phyloP scores from a whole-genome alignment of 129 eudicot genomes.

The Flaveria robusta region DNA sequence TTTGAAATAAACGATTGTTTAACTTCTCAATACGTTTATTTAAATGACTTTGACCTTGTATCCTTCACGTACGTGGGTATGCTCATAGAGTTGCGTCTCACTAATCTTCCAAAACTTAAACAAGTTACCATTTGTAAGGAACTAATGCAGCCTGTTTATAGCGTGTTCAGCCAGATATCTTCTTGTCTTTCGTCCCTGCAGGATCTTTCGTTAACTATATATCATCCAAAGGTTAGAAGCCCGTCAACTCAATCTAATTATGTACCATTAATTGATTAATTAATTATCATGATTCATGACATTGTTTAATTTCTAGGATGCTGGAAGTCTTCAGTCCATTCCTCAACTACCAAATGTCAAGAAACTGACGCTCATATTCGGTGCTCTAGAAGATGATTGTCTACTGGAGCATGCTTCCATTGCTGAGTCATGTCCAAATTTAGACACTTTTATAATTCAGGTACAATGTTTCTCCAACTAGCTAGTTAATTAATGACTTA shows the following conservation, averaged over 20 bases:
- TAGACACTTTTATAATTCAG: slow-evolving; percentile 38
- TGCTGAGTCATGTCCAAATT: slow-evolving; percentile 37
- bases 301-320: slow-evolving; percentile 18
- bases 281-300: background rate
- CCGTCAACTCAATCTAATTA: too few relatives aligned
- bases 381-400: slow-evolving; percentile 40
- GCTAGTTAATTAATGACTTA: too few relatives aligned
- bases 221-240: slow-evolving; percentile 39
- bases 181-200: slow-evolving; percentile 35
- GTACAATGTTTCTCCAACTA: too few relatives aligned
- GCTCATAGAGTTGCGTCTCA: slow-evolving; percentile 17
- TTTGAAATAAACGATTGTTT: slow-evolving; percentile 40
- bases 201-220: slow-evolving; percentile 32
- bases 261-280: background rate
- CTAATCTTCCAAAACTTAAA: slow-evolving; percentile 43
- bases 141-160: slow-evolving; percentile 25
- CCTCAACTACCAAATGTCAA: slow-evolving; percentile 43
- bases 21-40: too few relatives aligned
- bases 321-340: slow-evolving; percentile 3
- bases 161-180: slow-evolving; percentile 36
- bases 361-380: slow-evolving; percentile 37
- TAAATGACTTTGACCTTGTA: slow-evolving; percentile 38
- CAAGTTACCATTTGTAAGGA: slow-evolving; percentile 30
- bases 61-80: slow-evolving; percentile 43
- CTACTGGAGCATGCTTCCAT: slow-evolving; percentile 36